These are phyloP conservation scores for Beta lomatogona DNA, from an alignment of 179 eudicot species.

Conservation along the genomic window DNA sequence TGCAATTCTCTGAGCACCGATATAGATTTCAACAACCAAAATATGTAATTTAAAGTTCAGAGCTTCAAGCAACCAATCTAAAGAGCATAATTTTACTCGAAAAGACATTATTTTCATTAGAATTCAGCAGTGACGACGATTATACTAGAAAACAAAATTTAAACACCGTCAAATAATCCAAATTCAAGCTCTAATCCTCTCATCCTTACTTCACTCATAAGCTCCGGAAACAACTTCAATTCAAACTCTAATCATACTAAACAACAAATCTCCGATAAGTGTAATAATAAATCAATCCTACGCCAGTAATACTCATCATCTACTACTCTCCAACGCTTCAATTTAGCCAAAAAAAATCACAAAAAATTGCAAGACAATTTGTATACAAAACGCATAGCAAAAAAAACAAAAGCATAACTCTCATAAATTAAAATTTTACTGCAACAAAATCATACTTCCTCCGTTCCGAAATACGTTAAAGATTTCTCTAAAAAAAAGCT, in stretches of 20 bases:
- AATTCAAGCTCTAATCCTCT: no score
- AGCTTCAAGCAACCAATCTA: neutral
- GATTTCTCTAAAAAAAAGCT: no score
- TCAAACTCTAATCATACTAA: neutral
- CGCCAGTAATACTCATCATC: neutral
- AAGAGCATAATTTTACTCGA: neutral
- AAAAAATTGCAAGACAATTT: no score
- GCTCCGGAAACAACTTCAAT: neutral
- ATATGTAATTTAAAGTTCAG: neutral
- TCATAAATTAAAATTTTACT: neutral
- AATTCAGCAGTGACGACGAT: neutral
- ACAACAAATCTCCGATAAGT: no score
- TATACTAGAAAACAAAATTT: neutral
- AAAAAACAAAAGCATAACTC: neutral
- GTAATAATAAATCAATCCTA: neutral
- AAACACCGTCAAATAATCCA: neutral
- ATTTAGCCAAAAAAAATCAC: no score
- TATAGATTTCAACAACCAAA: neutral
- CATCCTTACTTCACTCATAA: neutral
- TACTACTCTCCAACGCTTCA: neutral
- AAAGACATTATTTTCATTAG: neutral
- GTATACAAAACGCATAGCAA: no score
- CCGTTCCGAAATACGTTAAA: no score
- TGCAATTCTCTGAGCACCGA: neutral
- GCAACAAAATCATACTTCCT: neutral